phyloP scores from a whole-genome alignment of 2,329 filamentous ascomycete genomes.

The Fonsecaea pedrosoi region DNA sequence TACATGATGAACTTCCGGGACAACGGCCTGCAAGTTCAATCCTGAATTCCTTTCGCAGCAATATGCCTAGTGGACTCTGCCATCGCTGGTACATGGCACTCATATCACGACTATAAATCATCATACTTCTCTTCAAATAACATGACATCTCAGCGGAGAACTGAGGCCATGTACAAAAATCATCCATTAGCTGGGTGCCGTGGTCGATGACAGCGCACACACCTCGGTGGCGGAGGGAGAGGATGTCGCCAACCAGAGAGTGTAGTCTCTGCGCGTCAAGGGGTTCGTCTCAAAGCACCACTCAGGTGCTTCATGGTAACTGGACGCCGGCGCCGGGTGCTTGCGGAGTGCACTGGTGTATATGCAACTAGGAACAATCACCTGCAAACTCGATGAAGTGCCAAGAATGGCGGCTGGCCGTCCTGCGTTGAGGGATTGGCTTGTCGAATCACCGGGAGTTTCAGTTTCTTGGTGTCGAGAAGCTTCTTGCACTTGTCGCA shows the following conservation, averaged over 20 bases:
- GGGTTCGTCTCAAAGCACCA: not conserved
- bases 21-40: not conserved
- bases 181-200: not conserved
- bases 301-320: not conserved
- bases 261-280: not conserved
- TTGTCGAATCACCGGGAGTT: slow-evolving; percentile 49
- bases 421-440: slow-evolving; percentile 33
- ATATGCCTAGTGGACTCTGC: not conserved
- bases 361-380: slow-evolving; percentile 1
- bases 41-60: not conserved
- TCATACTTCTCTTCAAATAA: not conserved
- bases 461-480: slow-evolving; percentile 47
- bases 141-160: not conserved
- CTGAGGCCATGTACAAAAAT: not conserved
- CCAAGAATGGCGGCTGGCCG: slow-evolving; percentile 32
- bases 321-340: not conserved
- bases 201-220: not conserved
- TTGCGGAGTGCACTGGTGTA: not conserved
- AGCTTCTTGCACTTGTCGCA: slow-evolving; percentile 50
- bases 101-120: not conserved
- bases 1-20: not conserved
- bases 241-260: not conserved
- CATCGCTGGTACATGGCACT: not conserved
- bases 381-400: slow-evolving; percentile 30
- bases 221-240: not conserved